Base-by-base conservation (phyloP, 768 basidiomycete genomes). In the Lentinula sp. region DNA sequence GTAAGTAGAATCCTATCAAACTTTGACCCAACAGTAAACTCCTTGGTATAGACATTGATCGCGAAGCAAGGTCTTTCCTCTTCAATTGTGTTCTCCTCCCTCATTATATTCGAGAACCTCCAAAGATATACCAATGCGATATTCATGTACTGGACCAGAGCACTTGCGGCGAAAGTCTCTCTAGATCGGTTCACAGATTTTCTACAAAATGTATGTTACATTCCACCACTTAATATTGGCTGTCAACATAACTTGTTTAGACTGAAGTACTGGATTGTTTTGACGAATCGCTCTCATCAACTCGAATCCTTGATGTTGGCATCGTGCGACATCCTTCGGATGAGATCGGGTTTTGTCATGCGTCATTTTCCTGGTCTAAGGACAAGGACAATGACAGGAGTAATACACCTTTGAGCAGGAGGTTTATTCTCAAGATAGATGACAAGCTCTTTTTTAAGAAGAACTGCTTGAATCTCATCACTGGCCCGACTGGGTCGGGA, bases 101-200 rank as follows among this genome's bases (percentile, higher is more conserved):
- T 76, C 64, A 65, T 71, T 65, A 79, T 82, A 28, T 84, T 84
- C 64, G 77, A 80, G 46, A 70, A 78, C 37, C 63, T 84, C 37
- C 74, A 76, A 31, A 71, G 73, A 13, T 74, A 75, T 48, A 62
- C 76, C 46, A 63, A 66, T 71, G 74, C 61, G 64, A 49, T 48
- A 5, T 48, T 61, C 9, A n/a, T 40, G 40, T 58, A 67, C 72
- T 42, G 31, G 50, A 61, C 48, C 18, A n/a, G 32, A 13, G 39
- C 28, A n/a, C 21, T 62, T 9, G 61, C 62, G 68, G 78, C 75
- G 57, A 78, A 78, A 65, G 80, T 84, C 3, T 80, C 81, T 1
- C 61, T 84, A 6, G 74, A 75, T 46, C 76, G 82, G 5, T 31
- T 57, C 16, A 52, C 43, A 5, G 54, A 39, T 10, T 64, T 64